phyloP scores from a whole-genome alignment of 1,139 yeast genomes.

The Scheffersomyces titani region DNA sequence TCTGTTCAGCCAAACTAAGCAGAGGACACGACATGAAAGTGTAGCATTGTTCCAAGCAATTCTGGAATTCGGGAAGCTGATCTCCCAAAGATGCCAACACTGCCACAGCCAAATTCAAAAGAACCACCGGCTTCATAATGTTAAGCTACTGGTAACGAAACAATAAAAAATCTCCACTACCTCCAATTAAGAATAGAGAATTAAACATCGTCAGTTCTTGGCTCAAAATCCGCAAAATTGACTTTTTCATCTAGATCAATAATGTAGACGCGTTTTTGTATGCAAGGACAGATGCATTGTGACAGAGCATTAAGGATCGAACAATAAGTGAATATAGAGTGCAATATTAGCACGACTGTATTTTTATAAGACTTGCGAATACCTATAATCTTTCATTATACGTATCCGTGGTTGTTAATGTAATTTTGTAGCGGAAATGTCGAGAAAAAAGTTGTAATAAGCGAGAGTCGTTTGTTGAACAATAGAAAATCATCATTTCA shows the following conservation, averaged over 20 bases:
- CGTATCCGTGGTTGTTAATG: too few species aligned
- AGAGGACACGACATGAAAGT: slow-evolving; percentile 9
- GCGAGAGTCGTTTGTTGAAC: neutral
- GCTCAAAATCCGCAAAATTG: neutral
- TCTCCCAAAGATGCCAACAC: slow-evolving; percentile 16
- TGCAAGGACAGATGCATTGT: neutral
- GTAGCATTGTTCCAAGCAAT: slow-evolving; percentile 15
- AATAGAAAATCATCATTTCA: neutral
- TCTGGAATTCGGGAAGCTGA: slow-evolving; percentile 15
- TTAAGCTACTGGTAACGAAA: neutral
- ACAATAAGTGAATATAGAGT: too few species aligned
- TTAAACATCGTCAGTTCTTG: neutral
- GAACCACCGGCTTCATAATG: neutral
- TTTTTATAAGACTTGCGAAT: too few species aligned
- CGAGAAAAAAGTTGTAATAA: too few species aligned
- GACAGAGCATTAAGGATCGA: too few species aligned
- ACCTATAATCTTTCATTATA: too few species aligned
- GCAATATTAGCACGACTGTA: too few species aligned
- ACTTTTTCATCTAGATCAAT: neutral
- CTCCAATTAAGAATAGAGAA: neutral
- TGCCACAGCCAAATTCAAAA: neutral
- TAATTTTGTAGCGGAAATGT: too few species aligned
- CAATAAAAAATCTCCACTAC: neutral
- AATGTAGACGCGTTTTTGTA: neutral
- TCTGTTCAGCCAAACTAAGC: slow-evolving; percentile 9